Evolutionary conservation across 768 basidiomycete species (phyloP), one percentile per base, ranked within the genome.

Genomic region (Xerocomellus amylosporus): DNA sequence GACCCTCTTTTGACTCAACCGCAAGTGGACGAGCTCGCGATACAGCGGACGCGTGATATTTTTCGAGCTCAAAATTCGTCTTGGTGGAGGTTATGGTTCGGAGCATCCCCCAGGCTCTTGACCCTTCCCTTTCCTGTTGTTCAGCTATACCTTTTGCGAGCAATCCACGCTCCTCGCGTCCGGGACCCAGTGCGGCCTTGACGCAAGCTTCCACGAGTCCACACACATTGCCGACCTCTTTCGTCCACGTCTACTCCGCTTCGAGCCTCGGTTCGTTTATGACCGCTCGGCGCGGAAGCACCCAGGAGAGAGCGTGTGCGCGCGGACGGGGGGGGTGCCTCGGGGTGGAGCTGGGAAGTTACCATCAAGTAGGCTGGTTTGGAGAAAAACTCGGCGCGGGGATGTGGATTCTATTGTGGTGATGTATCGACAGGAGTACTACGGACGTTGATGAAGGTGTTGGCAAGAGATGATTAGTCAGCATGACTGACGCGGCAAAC

Each of bases 221-320:
- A 24, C 24, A 24, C 24, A 24, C 24, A 24, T 24, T 24, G 3
- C 74, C 73, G 5, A 87, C 67, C 8, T 68, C 66, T 22, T 62
- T 60, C 20, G 76, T 73, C 65, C 85, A 88, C 0, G 84, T 85
- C 81, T 91, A 87, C 67, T 99, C 97, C 0, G 91, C 95, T 73
- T 99, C 97, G 24, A 24, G 24, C 24, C 24, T 24, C 24, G 24
- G 24, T 24, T 24, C 24, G 24, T 24, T 24, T 4, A 4, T 24
- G 24, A 24, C 24, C 24, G 4, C 24, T 24, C 24, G 24, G 24
- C 24, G 24, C 24, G 24, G 4, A 24, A 24, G 24, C 24, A 24
- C 24, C n/a, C n/a, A n/a, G 24, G 24, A 4, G 24, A 24, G 24
- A 24, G 24, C 24, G 24, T 24, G 24, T 24, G 4, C 24, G 4